phyloP scores from a whole-genome alignment of 352 stramenopile genomes.

The Phytophthora foliorum region DNA sequence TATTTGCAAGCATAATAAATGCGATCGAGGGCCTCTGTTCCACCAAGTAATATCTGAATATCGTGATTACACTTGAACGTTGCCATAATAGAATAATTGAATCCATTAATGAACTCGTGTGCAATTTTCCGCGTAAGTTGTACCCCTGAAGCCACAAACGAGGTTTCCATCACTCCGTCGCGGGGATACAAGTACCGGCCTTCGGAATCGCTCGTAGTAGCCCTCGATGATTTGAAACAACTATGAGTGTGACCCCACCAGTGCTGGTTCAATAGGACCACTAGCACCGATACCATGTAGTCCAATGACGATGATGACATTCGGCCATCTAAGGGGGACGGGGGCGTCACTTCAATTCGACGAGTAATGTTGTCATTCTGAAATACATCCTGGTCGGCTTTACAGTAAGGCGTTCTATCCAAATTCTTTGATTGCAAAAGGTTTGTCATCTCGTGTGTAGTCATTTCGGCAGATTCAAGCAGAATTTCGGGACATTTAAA shows the following conservation, averaged over 20 bases:
- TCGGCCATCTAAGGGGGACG: not conserved
- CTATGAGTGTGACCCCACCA: conserved; percentile 8
- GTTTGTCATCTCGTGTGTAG: not conserved
- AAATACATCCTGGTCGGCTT: conserved; percentile 1
- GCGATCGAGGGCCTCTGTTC: not conserved
- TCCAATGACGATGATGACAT: not conserved
- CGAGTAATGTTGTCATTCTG: conserved; percentile 1
- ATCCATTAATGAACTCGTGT: conserved; percentile 10
- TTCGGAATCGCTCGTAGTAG: not conserved
- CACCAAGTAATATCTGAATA: conserved; percentile 2
- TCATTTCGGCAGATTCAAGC: not conserved
- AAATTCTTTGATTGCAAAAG: not conserved
- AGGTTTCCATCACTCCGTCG: not conserved
- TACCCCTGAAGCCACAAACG: not conserved
- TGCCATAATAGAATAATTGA: conserved; percentile 2
- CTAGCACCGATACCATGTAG: conserved; percentile 12
- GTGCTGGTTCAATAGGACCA: conserved; percentile 3
- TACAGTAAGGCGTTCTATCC: not conserved
- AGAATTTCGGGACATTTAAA: not conserved
- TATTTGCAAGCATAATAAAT: conserved; percentile 9
- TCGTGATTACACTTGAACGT: conserved; percentile 4
- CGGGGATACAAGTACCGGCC: not conserved
- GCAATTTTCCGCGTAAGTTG: not conserved
- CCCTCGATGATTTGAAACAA: not conserved
- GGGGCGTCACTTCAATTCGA: not conserved